Conservation (phyloP, 305 asterid species). For the Caryopteris hybrid region DNA sequence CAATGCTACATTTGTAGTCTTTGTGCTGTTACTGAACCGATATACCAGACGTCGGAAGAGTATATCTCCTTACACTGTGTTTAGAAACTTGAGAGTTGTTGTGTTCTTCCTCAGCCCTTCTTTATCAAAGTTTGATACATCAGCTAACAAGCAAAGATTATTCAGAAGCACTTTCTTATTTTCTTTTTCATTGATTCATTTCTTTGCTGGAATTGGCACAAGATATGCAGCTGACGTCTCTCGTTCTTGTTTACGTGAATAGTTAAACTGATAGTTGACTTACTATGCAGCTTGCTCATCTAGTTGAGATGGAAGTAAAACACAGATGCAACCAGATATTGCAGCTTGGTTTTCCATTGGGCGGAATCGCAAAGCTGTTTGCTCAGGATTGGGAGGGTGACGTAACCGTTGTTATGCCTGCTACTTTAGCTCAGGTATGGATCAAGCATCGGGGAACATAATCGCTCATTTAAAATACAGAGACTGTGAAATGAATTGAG, state of each 20-base stretch:
- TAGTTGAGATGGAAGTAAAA: slow-evolving; percentile 93
- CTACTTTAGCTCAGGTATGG: slow-evolving; percentile 85
- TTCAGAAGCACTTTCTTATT: background rate
- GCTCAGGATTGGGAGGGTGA: slow-evolving; percentile 99
- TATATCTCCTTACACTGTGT: background rate
- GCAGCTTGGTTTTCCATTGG: slow-evolving; percentile 89
- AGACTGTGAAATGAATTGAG: too few species aligned
- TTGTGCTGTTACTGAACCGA: background rate
- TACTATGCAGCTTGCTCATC: slow-evolving; percentile 61
- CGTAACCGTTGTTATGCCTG: slow-evolving; percentile 98
- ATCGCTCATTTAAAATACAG: too few species aligned
- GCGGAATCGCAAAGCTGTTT: slow-evolving; percentile 82
- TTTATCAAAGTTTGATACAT: background rate
- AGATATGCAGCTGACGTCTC: background rate
- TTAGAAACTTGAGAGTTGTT: background rate
- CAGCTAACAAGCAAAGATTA: background rate
- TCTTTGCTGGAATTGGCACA: background rate
- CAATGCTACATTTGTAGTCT: background rate
- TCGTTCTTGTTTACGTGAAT: background rate
- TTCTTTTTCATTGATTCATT: background rate
- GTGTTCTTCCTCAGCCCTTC: background rate
- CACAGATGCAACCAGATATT: slow-evolving; percentile 83
- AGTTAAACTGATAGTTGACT: background rate
- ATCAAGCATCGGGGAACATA: background rate
- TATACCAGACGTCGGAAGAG: background rate